Evolutionary conservation across 306 rosid genomes (phyloP).

Genomic region (Cucurbita argyrosperma): DNA sequence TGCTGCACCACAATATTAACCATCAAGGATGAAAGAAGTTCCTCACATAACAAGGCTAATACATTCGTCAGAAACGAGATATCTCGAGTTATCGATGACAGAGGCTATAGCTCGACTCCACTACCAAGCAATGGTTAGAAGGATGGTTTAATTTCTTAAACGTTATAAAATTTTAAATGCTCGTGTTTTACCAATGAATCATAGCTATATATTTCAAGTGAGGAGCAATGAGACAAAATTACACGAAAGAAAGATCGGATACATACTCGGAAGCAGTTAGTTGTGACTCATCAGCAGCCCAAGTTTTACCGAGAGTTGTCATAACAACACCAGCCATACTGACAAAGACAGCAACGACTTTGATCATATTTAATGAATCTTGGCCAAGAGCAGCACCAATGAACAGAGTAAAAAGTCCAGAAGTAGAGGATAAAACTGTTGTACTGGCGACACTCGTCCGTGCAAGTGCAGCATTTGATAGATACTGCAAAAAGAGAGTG

Average conservation of each 20-base stretch:
- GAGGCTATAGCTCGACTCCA: background rate
- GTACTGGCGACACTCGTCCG: constrained; percentile 97
- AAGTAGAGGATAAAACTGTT: constrained; percentile 90
- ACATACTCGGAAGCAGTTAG: constrained; percentile 39
- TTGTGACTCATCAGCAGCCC: constrained; percentile 75
- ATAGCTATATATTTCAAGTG: background rate
- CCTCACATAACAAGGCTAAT: constrained; percentile 13
- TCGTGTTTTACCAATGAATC: background rate
- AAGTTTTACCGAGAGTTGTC: constrained; percentile 92
- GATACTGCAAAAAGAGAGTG: constrained; percentile 49
- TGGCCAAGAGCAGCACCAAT: constrained; percentile 74
- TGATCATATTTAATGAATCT: constrained; percentile 67
- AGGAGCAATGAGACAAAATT: background rate
- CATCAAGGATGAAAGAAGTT: constrained; percentile 23
- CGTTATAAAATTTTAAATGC: background rate
- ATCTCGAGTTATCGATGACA: background rate
- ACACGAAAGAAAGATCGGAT: constrained; percentile 8
- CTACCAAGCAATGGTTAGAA: background rate
- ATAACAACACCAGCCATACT: constrained; percentile 92
- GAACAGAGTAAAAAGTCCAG: constrained; percentile 96
- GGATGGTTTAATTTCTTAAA: background rate
- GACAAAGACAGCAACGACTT: constrained; percentile 81
- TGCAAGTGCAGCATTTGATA: constrained; percentile 96
- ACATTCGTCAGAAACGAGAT: background rate
- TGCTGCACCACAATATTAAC: constrained; percentile 50